A percentile compares a stretch with the other conserved stretches of the same genome.
Conservation (phyloP, 2,329 filamentous ascomycete genomes). For the Fonsecaea multimorphosa region DNA sequence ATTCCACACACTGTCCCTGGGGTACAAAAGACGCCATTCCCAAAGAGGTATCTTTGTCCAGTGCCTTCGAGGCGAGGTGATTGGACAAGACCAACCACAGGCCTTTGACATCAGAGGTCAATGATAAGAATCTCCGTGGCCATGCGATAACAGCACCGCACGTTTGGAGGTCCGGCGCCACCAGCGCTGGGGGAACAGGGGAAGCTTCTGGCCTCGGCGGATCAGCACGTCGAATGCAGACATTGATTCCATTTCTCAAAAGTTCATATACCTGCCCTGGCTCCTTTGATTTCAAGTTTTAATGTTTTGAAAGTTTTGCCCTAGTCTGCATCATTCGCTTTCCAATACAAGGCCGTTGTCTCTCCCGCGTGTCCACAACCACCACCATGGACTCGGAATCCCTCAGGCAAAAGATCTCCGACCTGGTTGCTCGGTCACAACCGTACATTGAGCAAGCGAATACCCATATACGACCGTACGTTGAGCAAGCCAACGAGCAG, state of each 20-base stretch:
- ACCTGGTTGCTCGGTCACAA: conserved; percentile 31
- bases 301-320: background rate
- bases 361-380: background rate
- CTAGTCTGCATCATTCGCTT: background rate
- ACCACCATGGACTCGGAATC: conserved; percentile 25
- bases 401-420: conserved; percentile 22
- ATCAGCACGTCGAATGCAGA: conserved; percentile 23
- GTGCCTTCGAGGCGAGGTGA: conserved; percentile 4
- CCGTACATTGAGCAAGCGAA: conserved; percentile 28
- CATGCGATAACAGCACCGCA: conserved; percentile 21
- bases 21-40: conserved; percentile 26
- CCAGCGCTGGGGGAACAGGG: background rate
- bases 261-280: conserved; percentile 17
- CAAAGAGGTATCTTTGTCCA: conserved; percentile 30
- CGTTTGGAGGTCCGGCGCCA: background rate
- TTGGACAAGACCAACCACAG: conserved; percentile 24
- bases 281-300: background rate
- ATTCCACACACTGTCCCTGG: conserved; percentile 4
- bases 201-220: conserved; percentile 9
- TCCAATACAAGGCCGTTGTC: background rate
- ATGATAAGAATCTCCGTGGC: conserved; percentile 32
- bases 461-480: conserved; percentile 27
- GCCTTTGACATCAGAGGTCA: conserved; percentile 21
- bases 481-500: conserved; percentile 25
- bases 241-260: conserved; percentile 15